Conservation (phyloP, 441 rosid species). For the Mallotus repandus region DNA sequence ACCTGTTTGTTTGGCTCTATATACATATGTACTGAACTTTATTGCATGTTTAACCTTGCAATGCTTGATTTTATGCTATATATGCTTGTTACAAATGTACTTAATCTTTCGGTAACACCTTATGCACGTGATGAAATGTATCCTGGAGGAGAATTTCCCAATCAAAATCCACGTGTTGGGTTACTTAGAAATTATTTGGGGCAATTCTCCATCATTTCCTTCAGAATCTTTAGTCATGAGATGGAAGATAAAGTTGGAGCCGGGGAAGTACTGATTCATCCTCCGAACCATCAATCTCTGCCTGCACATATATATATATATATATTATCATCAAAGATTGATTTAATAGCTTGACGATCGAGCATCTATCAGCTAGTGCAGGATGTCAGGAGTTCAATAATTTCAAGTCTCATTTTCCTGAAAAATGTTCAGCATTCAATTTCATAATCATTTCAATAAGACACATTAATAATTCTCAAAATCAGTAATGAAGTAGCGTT, state of each 20-base stretch:
- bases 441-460: background rate
- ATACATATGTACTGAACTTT: too few species aligned
- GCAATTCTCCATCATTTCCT: slow-evolving; percentile 22
- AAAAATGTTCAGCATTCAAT: background rate
- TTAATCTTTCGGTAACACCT: slow-evolving; percentile 81
- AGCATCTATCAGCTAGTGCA: too few species aligned
- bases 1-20: too few species aligned
- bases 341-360: too few species aligned
- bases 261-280: slow-evolving; percentile 28
- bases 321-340: too few species aligned
- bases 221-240: slow-evolving; percentile 19
- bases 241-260: slow-evolving; percentile 31
- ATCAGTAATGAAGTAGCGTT: background rate
- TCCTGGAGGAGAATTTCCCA: slow-evolving; percentile 95
- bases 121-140: slow-evolving; percentile 64
- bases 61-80: too few species aligned
- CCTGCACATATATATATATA: slow-evolving; percentile 12
- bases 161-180: slow-evolving; percentile 82
- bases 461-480: background rate
- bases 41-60: too few species aligned
- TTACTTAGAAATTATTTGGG: slow-evolving; percentile 15
- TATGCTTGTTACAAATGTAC: too few species aligned
- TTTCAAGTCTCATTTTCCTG: too few species aligned
- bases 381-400: too few species aligned
- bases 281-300: slow-evolving; percentile 18